Conservation (phyloP, 306 rosid genomes). For the Myrica gale region DNA sequence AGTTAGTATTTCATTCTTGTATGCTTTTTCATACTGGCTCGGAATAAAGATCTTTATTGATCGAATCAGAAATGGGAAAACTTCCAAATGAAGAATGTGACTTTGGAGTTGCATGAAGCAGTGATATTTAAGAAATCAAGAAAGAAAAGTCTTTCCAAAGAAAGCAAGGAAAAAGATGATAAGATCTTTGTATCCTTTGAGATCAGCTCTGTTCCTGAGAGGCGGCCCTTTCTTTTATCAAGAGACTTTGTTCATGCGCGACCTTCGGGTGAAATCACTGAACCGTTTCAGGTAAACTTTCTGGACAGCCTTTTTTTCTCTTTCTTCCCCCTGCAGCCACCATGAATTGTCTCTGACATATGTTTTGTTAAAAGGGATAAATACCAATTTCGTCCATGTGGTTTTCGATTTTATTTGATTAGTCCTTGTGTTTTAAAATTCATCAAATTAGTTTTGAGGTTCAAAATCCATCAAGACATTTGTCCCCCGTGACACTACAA, state of each 20-base stretch:
- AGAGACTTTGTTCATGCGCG: conserved; percentile 31
- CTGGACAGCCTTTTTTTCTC: not conserved
- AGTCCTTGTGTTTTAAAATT: too few relatives aligned
- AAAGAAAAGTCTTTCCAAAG: not conserved
- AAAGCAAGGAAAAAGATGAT: not conserved
- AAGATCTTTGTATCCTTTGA: conserved; percentile 26
- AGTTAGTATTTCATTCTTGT: not conserved
- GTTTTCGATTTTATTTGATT: too few relatives aligned
- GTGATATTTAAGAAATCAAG: not conserved
- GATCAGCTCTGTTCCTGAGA: conserved; percentile 18
- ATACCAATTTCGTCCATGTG: too few relatives aligned
- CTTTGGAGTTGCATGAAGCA: conserved; percentile 15
- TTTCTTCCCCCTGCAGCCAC: too few relatives aligned
- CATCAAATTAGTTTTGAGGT: too few relatives aligned
- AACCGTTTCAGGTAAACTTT: conserved; percentile 23
- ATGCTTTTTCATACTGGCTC: not conserved
- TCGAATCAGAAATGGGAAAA: conserved; percentile 14
- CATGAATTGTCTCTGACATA: too few relatives aligned
- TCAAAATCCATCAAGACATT: too few relatives aligned
- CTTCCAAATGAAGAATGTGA: conserved; percentile 22
- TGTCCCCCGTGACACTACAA: too few relatives aligned
- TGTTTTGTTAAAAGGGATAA: too few relatives aligned
- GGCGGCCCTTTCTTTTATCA: conserved; percentile 32
- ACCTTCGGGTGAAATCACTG: conserved; percentile 6
- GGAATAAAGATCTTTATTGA: not conserved